phyloP scores from a whole-genome alignment of 2,329 filamentous ascomycete genomes.

The Elsinoe ampelina region DNA sequence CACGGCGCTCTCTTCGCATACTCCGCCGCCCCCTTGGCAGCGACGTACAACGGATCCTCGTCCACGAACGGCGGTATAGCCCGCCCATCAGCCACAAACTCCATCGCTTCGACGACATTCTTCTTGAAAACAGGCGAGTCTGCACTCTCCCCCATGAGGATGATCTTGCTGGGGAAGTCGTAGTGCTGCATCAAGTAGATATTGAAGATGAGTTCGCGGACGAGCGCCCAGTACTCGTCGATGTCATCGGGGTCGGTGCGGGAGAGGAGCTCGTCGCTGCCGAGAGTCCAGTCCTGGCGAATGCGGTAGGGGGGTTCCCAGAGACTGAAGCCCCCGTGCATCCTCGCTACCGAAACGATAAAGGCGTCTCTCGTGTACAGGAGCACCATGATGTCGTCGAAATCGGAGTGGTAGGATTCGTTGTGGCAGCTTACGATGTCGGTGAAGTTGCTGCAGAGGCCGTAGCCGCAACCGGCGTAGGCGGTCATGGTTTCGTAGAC shows the following conservation, averaged over 20 bases:
- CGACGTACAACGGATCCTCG: neutral
- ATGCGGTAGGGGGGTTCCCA: neutral
- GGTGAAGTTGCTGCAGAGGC: neutral
- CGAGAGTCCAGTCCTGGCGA: neutral
- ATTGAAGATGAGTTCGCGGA: neutral
- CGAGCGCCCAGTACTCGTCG: neutral
- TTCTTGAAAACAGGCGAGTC: neutral
- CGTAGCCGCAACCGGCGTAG: neutral
- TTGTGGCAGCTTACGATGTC: neutral
- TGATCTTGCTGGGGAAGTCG: neutral
- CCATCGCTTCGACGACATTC: neutral
- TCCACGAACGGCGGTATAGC: neutral
- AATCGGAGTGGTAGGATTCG: neutral
- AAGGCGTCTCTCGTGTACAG: no score
- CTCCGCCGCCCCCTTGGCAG: neutral
- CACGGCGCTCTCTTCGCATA: neutral
- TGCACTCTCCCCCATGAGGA: neutral
- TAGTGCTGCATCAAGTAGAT: neutral
- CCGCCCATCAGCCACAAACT: neutral
- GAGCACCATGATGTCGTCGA: neutral
- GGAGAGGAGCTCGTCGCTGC: neutral
- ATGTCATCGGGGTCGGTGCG: neutral
- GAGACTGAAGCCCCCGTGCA: neutral
- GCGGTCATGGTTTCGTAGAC: neutral
- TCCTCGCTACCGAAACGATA: no score